Evolutionary conservation across 1,284 basidiomycete genomes (phyloP).

Genomic region (Rhodotorula sp.): DNA sequence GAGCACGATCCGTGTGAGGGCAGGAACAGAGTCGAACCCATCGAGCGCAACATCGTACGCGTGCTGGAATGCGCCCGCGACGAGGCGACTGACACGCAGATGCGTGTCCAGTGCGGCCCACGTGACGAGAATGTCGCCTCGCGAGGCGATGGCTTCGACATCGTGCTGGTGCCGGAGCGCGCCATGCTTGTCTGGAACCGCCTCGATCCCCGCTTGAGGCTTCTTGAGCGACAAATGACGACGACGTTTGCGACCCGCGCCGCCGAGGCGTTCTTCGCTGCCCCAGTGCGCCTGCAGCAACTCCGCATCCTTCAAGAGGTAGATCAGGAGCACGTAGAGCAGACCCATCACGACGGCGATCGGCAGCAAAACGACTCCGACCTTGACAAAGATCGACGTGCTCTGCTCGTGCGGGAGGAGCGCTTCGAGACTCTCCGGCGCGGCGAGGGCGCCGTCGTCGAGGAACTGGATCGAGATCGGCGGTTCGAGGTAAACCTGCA

Average conservation of each 20-base stretch:
- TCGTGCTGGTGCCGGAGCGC: constrained; percentile 57
- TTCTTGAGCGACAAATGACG: not conserved
- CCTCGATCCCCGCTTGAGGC: constrained; percentile 8
- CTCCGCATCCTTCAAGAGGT: constrained; percentile 87
- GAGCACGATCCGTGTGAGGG: constrained; percentile 37
- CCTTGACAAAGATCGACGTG: constrained; percentile 61
- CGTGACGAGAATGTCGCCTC: constrained; percentile 64
- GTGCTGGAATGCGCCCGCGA: not conserved
- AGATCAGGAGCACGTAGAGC: constrained; percentile 77
- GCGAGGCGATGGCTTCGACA: constrained; percentile 72
- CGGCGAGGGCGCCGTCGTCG: constrained; percentile 41
- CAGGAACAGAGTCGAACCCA: constrained; percentile 14
- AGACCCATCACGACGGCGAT: constrained; percentile 72
- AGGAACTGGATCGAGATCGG: constrained; percentile 56
- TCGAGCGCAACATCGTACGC: constrained; percentile 22
- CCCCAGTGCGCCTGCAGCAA: constrained; percentile 66
- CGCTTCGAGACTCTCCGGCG: constrained; percentile 49
- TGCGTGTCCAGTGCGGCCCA: constrained; percentile 76
- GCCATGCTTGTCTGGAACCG: not conserved
- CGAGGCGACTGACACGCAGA: constrained; percentile 34
- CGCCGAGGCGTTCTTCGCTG: constrained; percentile 48
- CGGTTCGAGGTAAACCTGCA: constrained; percentile 77
- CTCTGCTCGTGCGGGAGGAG: constrained; percentile 43
- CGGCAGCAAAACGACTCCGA: constrained; percentile 80
- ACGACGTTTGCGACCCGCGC: constrained; percentile 49